A percentile compares a stretch with the other conserved stretches of the same genome.
Evolutionary conservation across 2,329 filamentous ascomycete species (phyloP).

Genomic region (Colletotrichum sp.): DNA sequence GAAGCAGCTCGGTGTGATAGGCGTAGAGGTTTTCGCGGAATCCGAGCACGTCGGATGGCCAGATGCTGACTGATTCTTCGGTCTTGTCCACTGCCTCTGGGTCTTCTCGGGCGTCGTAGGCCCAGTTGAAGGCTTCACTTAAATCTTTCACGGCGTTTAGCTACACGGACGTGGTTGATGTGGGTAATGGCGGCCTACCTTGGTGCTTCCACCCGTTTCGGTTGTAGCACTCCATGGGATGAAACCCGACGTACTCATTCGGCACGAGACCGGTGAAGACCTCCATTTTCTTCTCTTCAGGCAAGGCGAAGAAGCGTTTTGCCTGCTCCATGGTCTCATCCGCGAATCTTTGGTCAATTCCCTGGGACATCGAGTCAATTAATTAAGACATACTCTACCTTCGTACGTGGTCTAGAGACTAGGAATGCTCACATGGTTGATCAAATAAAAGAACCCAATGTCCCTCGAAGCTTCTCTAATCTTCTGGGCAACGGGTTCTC

Average conservation of each 20-base stretch:
- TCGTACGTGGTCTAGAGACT: neutral
- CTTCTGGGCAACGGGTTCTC: conserved; percentile 40
- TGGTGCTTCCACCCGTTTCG: conserved; percentile 41
- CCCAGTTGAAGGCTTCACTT: conserved; percentile 39
- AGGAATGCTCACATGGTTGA: conserved; percentile 29
- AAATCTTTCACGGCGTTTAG: conserved; percentile 26
- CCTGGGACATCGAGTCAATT: conserved; percentile 1
- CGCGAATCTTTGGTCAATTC: conserved; percentile 32
- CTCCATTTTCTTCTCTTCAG: conserved; percentile 49
- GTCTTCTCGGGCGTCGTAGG: conserved; percentile 33
- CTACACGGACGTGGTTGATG: no score
- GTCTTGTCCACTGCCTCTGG: conserved; percentile 29
- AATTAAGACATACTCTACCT: neutral
- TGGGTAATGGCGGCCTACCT: no score
- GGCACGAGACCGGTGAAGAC: conserved; percentile 45
- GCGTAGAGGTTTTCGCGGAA: conserved; percentile 39
- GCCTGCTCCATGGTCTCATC: conserved; percentile 38
- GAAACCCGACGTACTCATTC: conserved; percentile 37
- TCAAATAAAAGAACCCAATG: conserved; percentile 50
- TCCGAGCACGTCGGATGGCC: conserved; percentile 32
- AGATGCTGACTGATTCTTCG: conserved; percentile 29
- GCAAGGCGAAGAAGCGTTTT: conserved; percentile 45
- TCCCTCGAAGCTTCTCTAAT: conserved; percentile 43
- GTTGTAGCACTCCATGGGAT: conserved; percentile 43
- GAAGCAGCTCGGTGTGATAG: conserved; percentile 38